Base-by-base conservation (phyloP, 2,329 filamentous ascomycete genomes). In the Colletotrichum nymphaeae region DNA sequence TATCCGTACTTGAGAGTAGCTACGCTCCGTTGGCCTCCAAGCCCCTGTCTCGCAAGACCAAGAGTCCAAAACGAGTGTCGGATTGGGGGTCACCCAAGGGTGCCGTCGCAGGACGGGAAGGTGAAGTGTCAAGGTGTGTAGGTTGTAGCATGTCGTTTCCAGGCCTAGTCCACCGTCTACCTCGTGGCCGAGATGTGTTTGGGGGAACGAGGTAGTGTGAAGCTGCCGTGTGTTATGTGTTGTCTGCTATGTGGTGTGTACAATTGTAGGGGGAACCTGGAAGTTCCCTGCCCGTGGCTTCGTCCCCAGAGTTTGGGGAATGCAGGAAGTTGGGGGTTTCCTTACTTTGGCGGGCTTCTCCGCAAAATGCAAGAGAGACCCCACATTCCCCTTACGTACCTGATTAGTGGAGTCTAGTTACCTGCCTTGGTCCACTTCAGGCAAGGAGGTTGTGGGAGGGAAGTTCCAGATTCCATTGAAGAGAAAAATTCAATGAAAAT, bases 371-470 rank as follows among this genome's bases (percentile, higher is more conserved):
- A 62, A 63, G 32, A 60, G 24, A 55, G 42, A 63, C 69, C 59
- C 66, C 69, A 69, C 69, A 72, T 69, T 72, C 66, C 59, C 59
- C 69, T 63, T 69, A 56, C 30, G 52, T 72, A 56, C 49, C 49
- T 65, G 30, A 37, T 26, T 19, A 62, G 57, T 67, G 69, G 69
- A 56, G 63, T 52, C 16, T 35, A 32, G 14, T 46, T 37, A 52
- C 60, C 60, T 4, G 30, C 30, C 30, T 32, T 32, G 30, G 26
- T 52, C 30, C 42, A 22, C 16, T 19, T 9, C 42, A 49, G 8
- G 42, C 16, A 49, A 49, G 8, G 19, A 49, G 19, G 16, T n/a
- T 19, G 14, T 46, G 42, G 42, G 42, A 46, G 19, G 37, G 42
- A 49, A 19, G 42, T 19, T 42, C 37, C 37, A 49, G 19, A 19